These are phyloP conservation scores for Physcomitrium patens DNA, from an alignment of 225 moss, liverwort and hornwort genomes.

Conservation along the genomic window DNA sequence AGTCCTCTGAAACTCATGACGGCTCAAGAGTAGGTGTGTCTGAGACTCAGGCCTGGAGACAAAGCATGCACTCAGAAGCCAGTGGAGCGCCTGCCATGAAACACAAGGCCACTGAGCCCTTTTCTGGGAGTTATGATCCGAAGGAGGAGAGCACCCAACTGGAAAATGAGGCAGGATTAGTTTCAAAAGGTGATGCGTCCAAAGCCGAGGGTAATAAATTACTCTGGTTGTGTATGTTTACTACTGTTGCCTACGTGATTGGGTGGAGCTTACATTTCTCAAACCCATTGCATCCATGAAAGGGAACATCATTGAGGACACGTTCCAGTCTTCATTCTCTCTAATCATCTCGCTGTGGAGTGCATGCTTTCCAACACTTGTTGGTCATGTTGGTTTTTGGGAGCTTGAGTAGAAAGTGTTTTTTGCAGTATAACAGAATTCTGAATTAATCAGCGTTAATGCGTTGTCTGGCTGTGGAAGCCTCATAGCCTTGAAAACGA, in stretches of 20 bases:
- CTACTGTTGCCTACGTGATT: conserved; percentile 79
- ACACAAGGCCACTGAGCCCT: conserved; percentile 26
- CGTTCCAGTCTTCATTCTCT: conserved; percentile 5
- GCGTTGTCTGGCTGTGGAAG: too few species aligned
- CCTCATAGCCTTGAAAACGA: too few species aligned
- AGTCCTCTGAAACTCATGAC: conserved; percentile 22
- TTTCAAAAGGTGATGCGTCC: conserved; percentile 19
- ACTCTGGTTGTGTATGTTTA: conserved; percentile 82
- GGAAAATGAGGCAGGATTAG: conserved; percentile 28
- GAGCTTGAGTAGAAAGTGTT: too few species aligned
- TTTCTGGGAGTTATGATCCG: conserved; percentile 2
- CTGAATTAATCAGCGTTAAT: too few species aligned
- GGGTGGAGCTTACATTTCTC: conserved; percentile 86
- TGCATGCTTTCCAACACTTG: too few species aligned
- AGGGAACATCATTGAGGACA: conserved; percentile 39
- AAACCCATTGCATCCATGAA: conserved; percentile 81
- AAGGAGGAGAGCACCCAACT: conserved; percentile 37
- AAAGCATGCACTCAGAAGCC: conserved; percentile 12
- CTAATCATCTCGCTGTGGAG: neutral
- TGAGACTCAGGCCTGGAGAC: conserved; percentile 26
- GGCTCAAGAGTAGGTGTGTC: conserved; percentile 7
- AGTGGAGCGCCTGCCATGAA: conserved; percentile 35
- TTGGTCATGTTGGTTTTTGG: too few species aligned
- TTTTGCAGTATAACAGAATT: too few species aligned
- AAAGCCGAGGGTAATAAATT: conserved; percentile 66